phyloP scores from a whole-genome alignment of 2,329 filamentous ascomycete species.

The Verticillium klebahnii region DNA sequence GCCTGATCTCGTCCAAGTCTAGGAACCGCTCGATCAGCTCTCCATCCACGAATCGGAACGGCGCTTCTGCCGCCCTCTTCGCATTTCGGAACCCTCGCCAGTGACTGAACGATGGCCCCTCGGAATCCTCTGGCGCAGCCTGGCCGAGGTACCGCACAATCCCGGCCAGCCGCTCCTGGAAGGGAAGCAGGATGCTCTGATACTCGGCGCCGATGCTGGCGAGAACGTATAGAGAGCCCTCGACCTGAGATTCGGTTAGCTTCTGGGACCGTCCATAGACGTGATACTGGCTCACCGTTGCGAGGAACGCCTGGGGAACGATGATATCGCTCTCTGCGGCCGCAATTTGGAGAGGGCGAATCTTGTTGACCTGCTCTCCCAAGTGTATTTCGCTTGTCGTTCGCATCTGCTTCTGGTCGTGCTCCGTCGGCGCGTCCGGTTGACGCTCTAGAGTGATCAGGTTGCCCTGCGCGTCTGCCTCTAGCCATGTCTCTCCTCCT shows the following conservation, averaged over 20 bases:
- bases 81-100: slow-evolving; percentile 81
- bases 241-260: slow-evolving; percentile 53
- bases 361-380: slow-evolving; percentile 90
- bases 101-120: slow-evolving; percentile 51
- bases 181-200: slow-evolving; percentile 74
- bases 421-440: slow-evolving; percentile 63
- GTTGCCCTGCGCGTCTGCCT: slow-evolving; percentile 85
- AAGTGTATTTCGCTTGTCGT: slow-evolving; percentile 78
- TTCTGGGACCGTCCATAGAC: slow-evolving; percentile 6
- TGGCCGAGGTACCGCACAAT: slow-evolving; percentile 65
- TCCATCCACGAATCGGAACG: slow-evolving; percentile 86
- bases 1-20: slow-evolving; percentile 57
- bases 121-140: slow-evolving; percentile 2
- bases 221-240: slow-evolving; percentile 88
- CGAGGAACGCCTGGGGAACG: slow-evolving; percentile 79
- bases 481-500: slow-evolving; percentile 69
- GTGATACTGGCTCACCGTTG: slow-evolving; percentile 59
- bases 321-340: slow-evolving; percentile 62
- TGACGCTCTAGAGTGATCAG: slow-evolving; percentile 76
- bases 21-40: slow-evolving; percentile 86
- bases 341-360: slow-evolving; percentile 68
- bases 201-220: slow-evolving; percentile 68
- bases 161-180: slow-evolving; percentile 68
- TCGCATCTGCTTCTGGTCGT: slow-evolving; percentile 67
- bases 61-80: slow-evolving; percentile 66